Base-by-base conservation (phyloP, 768 basidiomycete genomes). In the Vishniacozyma victoriae region DNA sequence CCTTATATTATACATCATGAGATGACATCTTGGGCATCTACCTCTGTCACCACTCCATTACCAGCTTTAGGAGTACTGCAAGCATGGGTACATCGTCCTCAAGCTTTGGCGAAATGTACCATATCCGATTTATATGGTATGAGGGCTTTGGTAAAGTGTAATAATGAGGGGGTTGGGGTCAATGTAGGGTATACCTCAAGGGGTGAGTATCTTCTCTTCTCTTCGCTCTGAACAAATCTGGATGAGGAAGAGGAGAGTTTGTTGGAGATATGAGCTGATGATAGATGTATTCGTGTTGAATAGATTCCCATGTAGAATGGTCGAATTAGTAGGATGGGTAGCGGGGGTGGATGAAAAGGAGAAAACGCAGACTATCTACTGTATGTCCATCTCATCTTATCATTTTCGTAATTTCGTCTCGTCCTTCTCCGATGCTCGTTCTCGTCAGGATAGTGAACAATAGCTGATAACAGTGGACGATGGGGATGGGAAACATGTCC, bases 271-370 rank as follows among this genome's bases (percentile, higher is more conserved):
- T 18, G 41, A 44, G 35, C 41, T 44, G 18, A 16, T 3, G 9
- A n/a, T 41, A 68, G 66, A 68, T 44, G 43, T 64, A 15, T 68
- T 68, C 47, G 36, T 64, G 18, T 44, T 64, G 16, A 45, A 59
- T 29, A 41, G 41, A n/a, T 56, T 41, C 23, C 66, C 66, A 11
- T 68, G 66, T 40, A 57, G 41, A 36, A 54, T 54, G 46, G 60
- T 68, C 24, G 56, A 68, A 48, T 25, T 68, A 1, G 66, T 68
- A 19, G 66, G 46, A 5, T 62, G 60, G 60, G 62, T 64, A 12
- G 60, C 56, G 3, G 66, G 62, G 0, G 62, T 68, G 14, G 62
- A 62, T 27, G 43, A 56, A 41, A 58, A 60, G 29, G 65, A 67
- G 35, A 40, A 52, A 3, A 23, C n/a, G n/a, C n/a, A n/a, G n/a